Conservation (phyloP, 805 yeast genomes). For the Candida anglica region DNA sequence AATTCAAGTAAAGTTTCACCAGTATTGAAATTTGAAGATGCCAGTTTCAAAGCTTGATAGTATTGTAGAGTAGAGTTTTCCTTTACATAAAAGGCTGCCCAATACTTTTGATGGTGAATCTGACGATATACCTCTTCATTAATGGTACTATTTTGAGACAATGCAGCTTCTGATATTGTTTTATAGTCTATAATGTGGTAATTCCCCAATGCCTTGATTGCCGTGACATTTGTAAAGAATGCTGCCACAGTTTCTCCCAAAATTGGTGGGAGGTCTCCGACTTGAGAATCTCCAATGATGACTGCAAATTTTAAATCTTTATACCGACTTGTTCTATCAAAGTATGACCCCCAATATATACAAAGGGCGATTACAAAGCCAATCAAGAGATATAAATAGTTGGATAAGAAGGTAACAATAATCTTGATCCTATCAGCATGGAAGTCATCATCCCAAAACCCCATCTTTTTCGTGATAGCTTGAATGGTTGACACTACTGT, state of each 20-base stretch:
- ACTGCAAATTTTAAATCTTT: constrained; percentile 21
- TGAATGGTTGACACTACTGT: constrained; percentile 20
- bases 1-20: constrained; percentile 17
- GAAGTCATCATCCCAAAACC: constrained; percentile 26
- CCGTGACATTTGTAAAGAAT: constrained; percentile 18
- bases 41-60: constrained; percentile 14
- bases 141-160: constrained; percentile 15
- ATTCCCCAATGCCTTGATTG: constrained; percentile 17
- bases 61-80: constrained; percentile 24
- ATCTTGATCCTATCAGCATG: constrained; percentile 18
- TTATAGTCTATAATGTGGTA: constrained; percentile 19
- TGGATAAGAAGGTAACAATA: constrained; percentile 15
- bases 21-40: constrained; percentile 13
- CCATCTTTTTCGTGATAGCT: constrained; percentile 15
- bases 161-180: constrained; percentile 14
- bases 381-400: constrained; percentile 17
- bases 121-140: constrained; percentile 23
- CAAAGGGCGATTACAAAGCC: constrained; percentile 22
- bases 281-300: constrained; percentile 20
- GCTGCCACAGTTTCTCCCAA: constrained; percentile 18
- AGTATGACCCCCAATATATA: constrained; percentile 32
- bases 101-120: constrained; percentile 28
- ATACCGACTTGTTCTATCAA: constrained; percentile 15
- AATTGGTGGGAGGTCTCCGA: constrained; percentile 17
- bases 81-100: constrained; percentile 25